Percentiles rank a stretch among this genome's conserved stretches.
Evolutionary conservation across 2,329 filamentous ascomycete genomes (phyloP).

Genomic region (Zalaria sp.): DNA sequence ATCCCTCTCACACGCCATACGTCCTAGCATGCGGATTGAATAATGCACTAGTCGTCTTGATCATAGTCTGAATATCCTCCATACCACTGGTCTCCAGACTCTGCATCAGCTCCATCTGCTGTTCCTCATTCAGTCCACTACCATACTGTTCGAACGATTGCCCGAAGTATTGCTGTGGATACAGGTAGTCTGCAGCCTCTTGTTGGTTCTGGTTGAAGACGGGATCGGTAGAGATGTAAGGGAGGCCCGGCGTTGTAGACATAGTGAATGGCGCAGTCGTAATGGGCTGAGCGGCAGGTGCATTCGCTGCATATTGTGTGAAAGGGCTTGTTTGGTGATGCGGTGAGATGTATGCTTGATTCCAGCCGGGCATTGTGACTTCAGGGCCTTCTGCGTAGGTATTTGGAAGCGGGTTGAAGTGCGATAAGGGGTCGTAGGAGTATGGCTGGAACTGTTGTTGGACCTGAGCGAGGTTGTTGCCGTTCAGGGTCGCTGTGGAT

Average conservation of each 20-base stretch:
- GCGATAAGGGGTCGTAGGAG: conserved; percentile 8
- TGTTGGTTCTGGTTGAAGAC: background rate
- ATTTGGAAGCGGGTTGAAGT: conserved; percentile 14
- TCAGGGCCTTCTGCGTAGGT: conserved; percentile 11
- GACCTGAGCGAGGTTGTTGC: too few species aligned
- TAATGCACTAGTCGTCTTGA: conserved; percentile 13
- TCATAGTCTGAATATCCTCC: conserved; percentile 23
- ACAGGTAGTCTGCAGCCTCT: conserved; percentile 2
- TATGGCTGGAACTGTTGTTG: background rate
- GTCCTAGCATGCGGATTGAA: background rate
- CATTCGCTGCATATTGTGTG: background rate
- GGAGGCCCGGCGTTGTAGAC: background rate
- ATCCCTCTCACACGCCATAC: too few species aligned
- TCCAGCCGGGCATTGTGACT: conserved; percentile 8
- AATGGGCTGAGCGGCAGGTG: background rate
- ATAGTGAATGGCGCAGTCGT: background rate
- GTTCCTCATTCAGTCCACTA: conserved; percentile 17
- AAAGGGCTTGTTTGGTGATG: background rate
- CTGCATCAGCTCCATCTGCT: conserved; percentile 23
- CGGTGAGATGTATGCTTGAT: conserved; percentile 1
- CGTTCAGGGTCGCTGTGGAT: too few species aligned
- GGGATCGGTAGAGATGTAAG: conserved; percentile 2
- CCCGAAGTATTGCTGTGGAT: conserved; percentile 4
- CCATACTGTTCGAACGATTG: conserved; percentile 12
- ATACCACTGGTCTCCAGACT: conserved; percentile 22